Conservation (phyloP, 495 filamentous ascomycete genomes). For the Penicillium cataractarum region DNA sequence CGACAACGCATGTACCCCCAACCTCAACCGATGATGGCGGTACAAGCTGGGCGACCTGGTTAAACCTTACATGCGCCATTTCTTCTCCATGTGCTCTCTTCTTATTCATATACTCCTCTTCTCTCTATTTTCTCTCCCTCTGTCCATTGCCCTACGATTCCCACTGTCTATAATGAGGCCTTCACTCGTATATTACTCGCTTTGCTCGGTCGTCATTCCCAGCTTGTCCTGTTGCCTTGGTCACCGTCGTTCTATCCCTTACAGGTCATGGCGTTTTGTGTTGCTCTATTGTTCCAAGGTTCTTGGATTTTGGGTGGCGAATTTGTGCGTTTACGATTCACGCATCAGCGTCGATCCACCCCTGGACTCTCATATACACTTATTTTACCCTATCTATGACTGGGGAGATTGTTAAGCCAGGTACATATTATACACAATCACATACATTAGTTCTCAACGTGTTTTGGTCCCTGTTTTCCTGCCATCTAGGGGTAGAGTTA, state of each 20-base stretch:
- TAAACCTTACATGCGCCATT: conserved; percentile 19
- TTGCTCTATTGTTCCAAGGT: conserved; percentile 6
- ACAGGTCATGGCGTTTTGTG: conserved; percentile 39
- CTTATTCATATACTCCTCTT: conserved; percentile 1
- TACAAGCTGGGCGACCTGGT: conserved; percentile 44
- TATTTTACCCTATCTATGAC: conserved; percentile 15
- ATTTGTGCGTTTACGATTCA: conserved; percentile 19
- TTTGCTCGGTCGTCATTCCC: conserved; percentile 14
- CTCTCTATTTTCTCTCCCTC: conserved; percentile 19
- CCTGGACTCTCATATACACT: conserved; percentile 10
- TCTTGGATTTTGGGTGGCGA: conserved; percentile 30
- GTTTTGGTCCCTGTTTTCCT: not conserved
- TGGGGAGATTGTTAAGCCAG: conserved; percentile 23
- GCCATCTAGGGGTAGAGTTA: not conserved
- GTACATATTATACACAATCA: conserved; percentile 27
- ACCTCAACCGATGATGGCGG: conserved; percentile 49
- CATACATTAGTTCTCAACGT: conserved; percentile 16
- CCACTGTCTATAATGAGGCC: conserved; percentile 38
- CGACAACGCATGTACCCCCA: conserved; percentile 67
- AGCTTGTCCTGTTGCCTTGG: conserved; percentile 18
- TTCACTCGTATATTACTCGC: conserved; percentile 29
- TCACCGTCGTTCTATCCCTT: conserved; percentile 19
- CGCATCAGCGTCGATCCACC: conserved; percentile 28
- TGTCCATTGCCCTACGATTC: conserved; percentile 38
- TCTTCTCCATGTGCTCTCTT: not conserved